Percentiles rank a stretch among this genome's conserved stretches.
Evolutionary conservation across 2,329 filamentous ascomycete species (phyloP).

Genomic region (Verticillium nonalfalfae): DNA sequence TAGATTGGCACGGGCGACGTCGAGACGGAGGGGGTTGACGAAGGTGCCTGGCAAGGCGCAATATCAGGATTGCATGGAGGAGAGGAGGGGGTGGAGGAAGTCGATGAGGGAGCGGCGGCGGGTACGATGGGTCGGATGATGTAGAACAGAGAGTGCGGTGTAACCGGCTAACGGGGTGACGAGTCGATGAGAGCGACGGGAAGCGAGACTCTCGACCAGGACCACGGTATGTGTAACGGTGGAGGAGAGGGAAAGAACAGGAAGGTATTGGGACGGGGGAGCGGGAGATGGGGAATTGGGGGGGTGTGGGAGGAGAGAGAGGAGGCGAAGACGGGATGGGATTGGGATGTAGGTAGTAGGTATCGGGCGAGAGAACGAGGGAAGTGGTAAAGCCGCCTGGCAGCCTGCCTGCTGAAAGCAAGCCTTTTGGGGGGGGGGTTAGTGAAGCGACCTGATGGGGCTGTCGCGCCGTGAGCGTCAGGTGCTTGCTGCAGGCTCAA

Average conservation of each 20-base stretch:
- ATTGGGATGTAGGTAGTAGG: not conserved
- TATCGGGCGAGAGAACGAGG: not conserved
- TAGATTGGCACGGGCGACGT: not conserved
- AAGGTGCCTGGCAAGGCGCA: not conserved
- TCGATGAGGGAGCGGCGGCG: not conserved
- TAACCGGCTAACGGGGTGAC: not conserved
- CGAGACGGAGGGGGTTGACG: not conserved
- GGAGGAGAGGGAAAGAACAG: not conserved
- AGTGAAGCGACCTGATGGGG: not conserved
- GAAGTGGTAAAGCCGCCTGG: not conserved
- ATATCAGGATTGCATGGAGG: not conserved
- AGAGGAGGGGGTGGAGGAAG: not conserved
- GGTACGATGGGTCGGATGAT: not conserved
- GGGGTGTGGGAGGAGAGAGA: not conserved
- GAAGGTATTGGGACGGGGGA: not conserved
- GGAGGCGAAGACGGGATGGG: not conserved
- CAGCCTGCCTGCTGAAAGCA: too few species aligned
- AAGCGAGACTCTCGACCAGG: not conserved
- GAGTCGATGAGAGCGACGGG: conserved; percentile 4
- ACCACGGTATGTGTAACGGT: not conserved
- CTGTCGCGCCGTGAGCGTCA: not conserved
- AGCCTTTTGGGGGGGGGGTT: not conserved
- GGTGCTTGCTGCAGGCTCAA: not conserved
- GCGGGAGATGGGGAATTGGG: not conserved
- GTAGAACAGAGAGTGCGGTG: not conserved